These are phyloP conservation scores for Pelargonium australe DNA, from an alignment of 441 rosid genomes.

Conservation along the genomic window DNA sequence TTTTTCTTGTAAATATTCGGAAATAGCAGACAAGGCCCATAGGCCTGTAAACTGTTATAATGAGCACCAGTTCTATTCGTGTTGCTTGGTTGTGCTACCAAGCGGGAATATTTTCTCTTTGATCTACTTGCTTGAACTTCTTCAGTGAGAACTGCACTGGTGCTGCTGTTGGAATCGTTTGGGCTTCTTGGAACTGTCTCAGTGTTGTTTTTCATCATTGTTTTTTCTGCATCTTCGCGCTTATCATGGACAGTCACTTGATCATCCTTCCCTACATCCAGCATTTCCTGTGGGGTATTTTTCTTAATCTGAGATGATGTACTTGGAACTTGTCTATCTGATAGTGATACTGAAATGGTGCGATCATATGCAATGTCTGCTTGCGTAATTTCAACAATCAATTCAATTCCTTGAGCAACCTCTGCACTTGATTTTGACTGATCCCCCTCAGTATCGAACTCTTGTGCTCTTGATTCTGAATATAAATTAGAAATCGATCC, in stretches of 20 bases:
- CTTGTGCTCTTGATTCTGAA: constrained; percentile 26
- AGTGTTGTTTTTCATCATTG: constrained; percentile 18
- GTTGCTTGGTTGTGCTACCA: constrained; percentile 26
- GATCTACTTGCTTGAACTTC: constrained; percentile 31
- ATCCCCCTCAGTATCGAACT: constrained; percentile 13
- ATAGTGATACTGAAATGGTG: constrained; percentile 20
- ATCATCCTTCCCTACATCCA: constrained; percentile 15
- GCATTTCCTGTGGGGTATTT: constrained; percentile 19
- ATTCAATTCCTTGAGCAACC: constrained; percentile 31
- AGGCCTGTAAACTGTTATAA: constrained; percentile 33
- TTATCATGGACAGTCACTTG: constrained; percentile 17
- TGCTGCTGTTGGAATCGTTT: constrained; percentile 24
- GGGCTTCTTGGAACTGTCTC: constrained; percentile 22
- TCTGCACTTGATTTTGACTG: constrained; percentile 28
- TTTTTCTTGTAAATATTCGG: constrained; percentile 36
- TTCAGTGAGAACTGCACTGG: constrained; percentile 16
- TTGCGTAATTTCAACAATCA: constrained; percentile 26
- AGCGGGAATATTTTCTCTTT: constrained; percentile 22
- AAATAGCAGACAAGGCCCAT: constrained; percentile 32
- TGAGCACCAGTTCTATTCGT: constrained; percentile 31
- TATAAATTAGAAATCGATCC: constrained; percentile 16
- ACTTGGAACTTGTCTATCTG: constrained; percentile 35
- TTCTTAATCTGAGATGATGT: constrained; percentile 34
- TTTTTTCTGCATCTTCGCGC: constrained; percentile 18
- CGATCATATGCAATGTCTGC: constrained; percentile 25